phyloP scores from a whole-genome alignment of 306 rosid species.

The Vicia villosa region DNA sequence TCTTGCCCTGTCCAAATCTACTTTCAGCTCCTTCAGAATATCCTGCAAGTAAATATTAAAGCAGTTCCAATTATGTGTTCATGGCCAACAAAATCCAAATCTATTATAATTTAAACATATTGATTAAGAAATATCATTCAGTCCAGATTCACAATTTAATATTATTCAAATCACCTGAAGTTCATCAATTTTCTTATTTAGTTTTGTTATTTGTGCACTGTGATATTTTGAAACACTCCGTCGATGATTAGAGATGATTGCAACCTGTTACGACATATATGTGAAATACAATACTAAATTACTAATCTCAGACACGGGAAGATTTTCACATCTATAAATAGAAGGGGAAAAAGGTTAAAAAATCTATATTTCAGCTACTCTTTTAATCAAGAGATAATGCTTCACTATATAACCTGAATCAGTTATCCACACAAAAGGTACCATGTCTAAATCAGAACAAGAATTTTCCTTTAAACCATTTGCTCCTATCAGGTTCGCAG shows the following conservation, averaged over 20 bases:
- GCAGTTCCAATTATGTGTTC: constrained; percentile 26
- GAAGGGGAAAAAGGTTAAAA: too few relatives aligned
- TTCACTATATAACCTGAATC: too few relatives aligned
- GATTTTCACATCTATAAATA: too few relatives aligned
- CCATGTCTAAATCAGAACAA: too few relatives aligned
- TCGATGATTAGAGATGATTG: constrained; percentile 97
- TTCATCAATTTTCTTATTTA: constrained; percentile 75
- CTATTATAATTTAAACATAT: constrained; percentile 21
- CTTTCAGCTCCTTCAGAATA: constrained; percentile 74
- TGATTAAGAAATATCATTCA: constrained; percentile 30
- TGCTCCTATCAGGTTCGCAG: too few relatives aligned
- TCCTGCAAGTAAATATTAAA: constrained; percentile 52
- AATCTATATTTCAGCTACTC: too few relatives aligned
- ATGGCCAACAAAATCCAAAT: constrained; percentile 20
- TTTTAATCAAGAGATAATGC: too few relatives aligned
- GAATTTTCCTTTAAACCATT: too few relatives aligned
- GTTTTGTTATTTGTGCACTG: constrained; percentile 71
- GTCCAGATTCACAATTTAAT: constrained; percentile 24
- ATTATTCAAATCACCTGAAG: constrained; percentile 65
- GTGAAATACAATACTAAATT: too few relatives aligned
- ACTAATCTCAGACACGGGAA: too few relatives aligned
- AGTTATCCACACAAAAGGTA: too few relatives aligned
- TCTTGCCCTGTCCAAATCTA: constrained; percentile 84
- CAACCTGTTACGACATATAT: constrained; percentile 64
- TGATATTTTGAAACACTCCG: constrained; percentile 96